A percentile compares a stretch with the other conserved stretches of the same genome.
phyloP scores from a whole-genome alignment of 2,329 filamentous ascomycete species.

The Pezicula carpinea region DNA sequence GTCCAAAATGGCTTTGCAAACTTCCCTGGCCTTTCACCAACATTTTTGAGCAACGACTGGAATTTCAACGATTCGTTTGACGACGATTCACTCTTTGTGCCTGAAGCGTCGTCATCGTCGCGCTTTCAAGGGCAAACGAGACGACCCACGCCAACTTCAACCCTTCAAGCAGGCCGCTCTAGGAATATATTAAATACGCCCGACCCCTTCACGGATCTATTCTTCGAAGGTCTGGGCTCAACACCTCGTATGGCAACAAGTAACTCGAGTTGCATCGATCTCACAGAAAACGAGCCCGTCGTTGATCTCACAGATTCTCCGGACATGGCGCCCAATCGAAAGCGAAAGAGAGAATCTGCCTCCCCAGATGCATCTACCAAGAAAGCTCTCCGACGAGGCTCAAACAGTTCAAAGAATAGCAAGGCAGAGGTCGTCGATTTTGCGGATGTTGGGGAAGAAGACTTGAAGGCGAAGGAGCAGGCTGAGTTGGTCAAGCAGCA shows the following conservation, averaged over 20 bases:
- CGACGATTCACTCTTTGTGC: slow-evolving; percentile 4
- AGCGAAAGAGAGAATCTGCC: slow-evolving; percentile 18
- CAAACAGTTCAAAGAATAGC: slow-evolving; percentile 4
- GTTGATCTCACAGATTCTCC: slow-evolving; percentile 24
- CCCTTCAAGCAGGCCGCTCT: slow-evolving; percentile 12
- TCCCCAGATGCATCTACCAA: slow-evolving; percentile 7
- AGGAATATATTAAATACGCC: slow-evolving; percentile 1
- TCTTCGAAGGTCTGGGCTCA: background rate
- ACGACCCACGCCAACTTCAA: slow-evolving; percentile 14
- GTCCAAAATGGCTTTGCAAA: slow-evolving; percentile 1
- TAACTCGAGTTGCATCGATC: background rate
- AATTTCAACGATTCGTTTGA: background rate
- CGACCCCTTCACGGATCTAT: slow-evolving; percentile 7
- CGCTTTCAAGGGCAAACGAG: slow-evolving; percentile 3
- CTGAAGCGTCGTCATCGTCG: background rate
- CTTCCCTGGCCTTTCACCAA: slow-evolving; percentile 5
- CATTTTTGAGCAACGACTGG: background rate
- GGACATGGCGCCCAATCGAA: slow-evolving; percentile 15
- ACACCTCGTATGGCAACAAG: background rate
- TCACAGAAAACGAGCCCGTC: slow-evolving; percentile 12
- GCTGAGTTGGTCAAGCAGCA: slow-evolving; percentile 30
- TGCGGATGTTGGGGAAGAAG: slow-evolving; percentile 20
- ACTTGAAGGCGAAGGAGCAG: slow-evolving; percentile 18
- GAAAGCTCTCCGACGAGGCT: slow-evolving; percentile 3
- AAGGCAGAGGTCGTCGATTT: slow-evolving; percentile 23